Conservation (phyloP, 2,329 filamentous ascomycete species). For the Xylaria sp. region DNA sequence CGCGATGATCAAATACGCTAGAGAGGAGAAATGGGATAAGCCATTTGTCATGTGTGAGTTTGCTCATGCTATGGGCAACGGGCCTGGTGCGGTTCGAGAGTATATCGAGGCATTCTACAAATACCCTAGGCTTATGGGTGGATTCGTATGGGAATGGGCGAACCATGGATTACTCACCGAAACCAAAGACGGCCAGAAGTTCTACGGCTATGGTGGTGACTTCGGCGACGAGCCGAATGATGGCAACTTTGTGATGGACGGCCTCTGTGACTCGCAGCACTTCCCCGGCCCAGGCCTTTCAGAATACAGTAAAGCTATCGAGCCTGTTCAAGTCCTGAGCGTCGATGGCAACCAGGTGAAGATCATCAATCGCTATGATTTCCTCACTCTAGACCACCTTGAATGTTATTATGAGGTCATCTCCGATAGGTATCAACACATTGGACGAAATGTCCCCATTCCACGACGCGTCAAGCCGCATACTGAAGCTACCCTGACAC, state of each 20-base stretch:
- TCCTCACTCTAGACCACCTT: conserved; percentile 56
- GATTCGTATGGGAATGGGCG: conserved; percentile 69
- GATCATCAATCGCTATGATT: conserved; percentile 62
- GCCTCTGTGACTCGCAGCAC: conserved; percentile 56
- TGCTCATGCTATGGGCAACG: conserved; percentile 73
- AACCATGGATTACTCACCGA: conserved; percentile 59
- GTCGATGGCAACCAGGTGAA: conserved; percentile 50
- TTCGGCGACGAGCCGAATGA: conserved; percentile 67
- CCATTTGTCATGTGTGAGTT: conserved; percentile 64
- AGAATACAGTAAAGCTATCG: conserved; percentile 64
- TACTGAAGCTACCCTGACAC: conserved; percentile 43
- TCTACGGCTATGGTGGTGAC: conserved; percentile 66
- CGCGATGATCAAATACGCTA: conserved; percentile 48
- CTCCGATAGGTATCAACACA: conserved; percentile 45
- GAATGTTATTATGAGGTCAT: conserved; percentile 51
- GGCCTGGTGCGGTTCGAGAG: conserved; percentile 69
- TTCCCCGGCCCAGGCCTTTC: conserved; percentile 56
- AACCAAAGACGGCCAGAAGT: conserved; percentile 50
- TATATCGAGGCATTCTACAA: conserved; percentile 70
- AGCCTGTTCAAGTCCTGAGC: conserved; percentile 60
- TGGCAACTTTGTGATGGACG: conserved; percentile 64
- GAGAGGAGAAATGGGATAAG: conserved; percentile 54
- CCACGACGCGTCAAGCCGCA: conserved; percentile 54
- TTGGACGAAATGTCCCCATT: conserved; percentile 46
- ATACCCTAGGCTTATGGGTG: conserved; percentile 65